These are phyloP conservation scores for Musa itinerans DNA, from an alignment of 176 grass and related monocot genomes.

Conservation along the genomic window DNA sequence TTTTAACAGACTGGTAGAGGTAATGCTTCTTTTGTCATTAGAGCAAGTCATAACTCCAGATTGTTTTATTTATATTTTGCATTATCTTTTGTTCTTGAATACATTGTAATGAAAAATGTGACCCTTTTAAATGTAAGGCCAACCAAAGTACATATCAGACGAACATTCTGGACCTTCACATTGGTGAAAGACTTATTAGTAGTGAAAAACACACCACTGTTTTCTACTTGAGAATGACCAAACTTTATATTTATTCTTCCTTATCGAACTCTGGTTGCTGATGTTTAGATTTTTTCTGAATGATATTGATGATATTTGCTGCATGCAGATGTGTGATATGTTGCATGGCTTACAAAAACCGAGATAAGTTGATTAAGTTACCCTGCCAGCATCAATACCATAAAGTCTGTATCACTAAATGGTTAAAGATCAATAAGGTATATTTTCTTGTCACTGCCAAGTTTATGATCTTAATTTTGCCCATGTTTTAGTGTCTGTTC, in stretches of 20 bases:
- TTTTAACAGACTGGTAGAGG: no score
- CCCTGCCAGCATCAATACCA: slow-evolving; percentile 82
- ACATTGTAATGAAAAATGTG: no score
- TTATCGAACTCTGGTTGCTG: slow-evolving; percentile 3
- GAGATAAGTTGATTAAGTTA: slow-evolving; percentile 63
- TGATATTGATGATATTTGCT: slow-evolving; percentile 21
- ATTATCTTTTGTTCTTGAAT: neutral
- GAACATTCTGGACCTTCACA: neutral
- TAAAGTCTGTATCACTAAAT: slow-evolving; percentile 59
- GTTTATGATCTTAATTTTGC: neutral
- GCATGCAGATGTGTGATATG: slow-evolving; percentile 86
- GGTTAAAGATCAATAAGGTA: slow-evolving; percentile 90
- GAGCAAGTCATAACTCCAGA: neutral
- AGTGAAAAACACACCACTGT: neutral
- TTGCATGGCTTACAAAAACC: slow-evolving; percentile 66
- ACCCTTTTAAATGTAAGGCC: neutral
- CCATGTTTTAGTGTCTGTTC: neutral
- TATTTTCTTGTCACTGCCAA: neutral
- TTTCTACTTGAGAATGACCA: neutral
- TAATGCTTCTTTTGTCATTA: neutral
- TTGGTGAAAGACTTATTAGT: neutral
- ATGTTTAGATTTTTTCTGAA: neutral
- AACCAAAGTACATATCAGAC: neutral
- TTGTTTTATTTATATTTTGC: neutral
- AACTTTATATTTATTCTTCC: slow-evolving; percentile 3